Percentiles rank a stretch among this genome's conserved stretches.
Conservation (phyloP, 257 asterid species). For the Petrea volubilis region DNA sequence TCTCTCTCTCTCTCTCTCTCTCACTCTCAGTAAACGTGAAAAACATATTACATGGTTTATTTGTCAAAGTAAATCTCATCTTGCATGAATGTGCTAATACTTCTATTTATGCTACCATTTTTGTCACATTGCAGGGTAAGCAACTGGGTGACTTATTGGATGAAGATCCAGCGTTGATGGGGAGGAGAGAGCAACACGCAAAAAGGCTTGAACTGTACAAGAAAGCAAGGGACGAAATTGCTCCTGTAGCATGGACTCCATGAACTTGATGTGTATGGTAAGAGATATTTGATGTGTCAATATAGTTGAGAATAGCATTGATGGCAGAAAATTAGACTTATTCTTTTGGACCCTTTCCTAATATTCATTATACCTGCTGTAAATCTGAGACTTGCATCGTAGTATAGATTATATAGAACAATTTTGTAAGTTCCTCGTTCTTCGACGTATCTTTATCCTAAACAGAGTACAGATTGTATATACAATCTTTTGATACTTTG, state of each 20-base stretch:
- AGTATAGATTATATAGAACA: neutral
- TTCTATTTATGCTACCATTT: too few species aligned
- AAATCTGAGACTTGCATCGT: neutral
- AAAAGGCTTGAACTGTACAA: slow-evolving; percentile 85
- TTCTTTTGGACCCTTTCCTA: neutral
- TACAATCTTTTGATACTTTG: too few species aligned
- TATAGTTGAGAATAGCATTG: slow-evolving; percentile 8
- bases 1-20: neutral
- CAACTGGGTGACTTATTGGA: slow-evolving; percentile 64
- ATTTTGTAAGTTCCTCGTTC: neutral
- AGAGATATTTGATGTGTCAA: slow-evolving; percentile 22
- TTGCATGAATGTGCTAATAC: neutral
- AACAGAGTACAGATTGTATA: too few species aligned
- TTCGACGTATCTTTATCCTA: too few species aligned
- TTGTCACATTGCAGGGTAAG: slow-evolving; percentile 57
- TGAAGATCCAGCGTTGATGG: slow-evolving; percentile 93
- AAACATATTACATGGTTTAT: neutral
- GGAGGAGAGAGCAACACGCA: slow-evolving; percentile 66
- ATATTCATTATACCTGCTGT: slow-evolving; percentile 8
- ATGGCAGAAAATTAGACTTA: slow-evolving; percentile 12
- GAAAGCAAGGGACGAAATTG: slow-evolving; percentile 89
- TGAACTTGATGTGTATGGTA: slow-evolving; percentile 29
- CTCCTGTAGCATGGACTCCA: slow-evolving; percentile 68
- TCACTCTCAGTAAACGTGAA: neutral
- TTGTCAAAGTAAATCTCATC: neutral